Conservation (phyloP, 371 early-diverging fungal species). For the Thermomucor indicae-seudaticae region DNA sequence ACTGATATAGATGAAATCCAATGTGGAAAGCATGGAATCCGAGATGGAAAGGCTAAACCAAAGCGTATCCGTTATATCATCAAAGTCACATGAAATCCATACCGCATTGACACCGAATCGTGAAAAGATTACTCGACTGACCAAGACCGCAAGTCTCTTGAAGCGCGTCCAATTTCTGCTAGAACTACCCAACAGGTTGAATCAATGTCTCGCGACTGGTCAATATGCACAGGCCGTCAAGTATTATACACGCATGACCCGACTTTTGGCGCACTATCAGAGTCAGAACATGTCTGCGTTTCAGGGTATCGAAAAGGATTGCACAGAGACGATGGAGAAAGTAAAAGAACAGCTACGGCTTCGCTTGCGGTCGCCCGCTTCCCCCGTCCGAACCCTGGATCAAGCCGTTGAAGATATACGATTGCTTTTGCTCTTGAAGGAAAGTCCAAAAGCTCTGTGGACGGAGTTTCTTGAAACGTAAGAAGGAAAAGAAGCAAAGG, state of each 20-base stretch:
- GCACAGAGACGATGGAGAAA: constrained; percentile 67
- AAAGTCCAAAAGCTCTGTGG: constrained; percentile 40
- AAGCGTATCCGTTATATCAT: constrained; percentile 65
- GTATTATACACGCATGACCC: constrained; percentile 67
- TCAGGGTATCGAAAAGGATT: constrained; percentile 73
- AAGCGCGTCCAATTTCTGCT: constrained; percentile 82
- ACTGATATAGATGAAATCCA: constrained; percentile 60
- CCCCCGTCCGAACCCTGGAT: too few species aligned
- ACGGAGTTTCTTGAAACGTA: constrained; percentile 50
- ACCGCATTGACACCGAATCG: constrained; percentile 59
- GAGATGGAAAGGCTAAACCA: constrained; percentile 71
- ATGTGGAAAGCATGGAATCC: constrained; percentile 75
- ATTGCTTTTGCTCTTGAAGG: constrained; percentile 57
- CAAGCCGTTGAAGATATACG: constrained; percentile 53
- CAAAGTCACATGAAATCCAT: constrained; percentile 52
- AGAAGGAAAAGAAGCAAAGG: constrained; percentile 1
- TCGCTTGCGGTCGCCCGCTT: too few species aligned
- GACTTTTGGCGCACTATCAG: constrained; percentile 75
- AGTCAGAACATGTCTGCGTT: constrained; percentile 70
- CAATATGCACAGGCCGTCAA: constrained; percentile 74
- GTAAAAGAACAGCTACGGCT: constrained; percentile 53
- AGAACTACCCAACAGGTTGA: constrained; percentile 75
- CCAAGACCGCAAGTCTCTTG: constrained; percentile 71
- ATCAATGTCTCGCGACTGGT: constrained; percentile 49
- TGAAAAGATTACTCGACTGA: constrained; percentile 69